phyloP scores from a whole-genome alignment of 2,329 filamentous ascomycete species.

The Graphilbum ipis-grandicollis region DNA sequence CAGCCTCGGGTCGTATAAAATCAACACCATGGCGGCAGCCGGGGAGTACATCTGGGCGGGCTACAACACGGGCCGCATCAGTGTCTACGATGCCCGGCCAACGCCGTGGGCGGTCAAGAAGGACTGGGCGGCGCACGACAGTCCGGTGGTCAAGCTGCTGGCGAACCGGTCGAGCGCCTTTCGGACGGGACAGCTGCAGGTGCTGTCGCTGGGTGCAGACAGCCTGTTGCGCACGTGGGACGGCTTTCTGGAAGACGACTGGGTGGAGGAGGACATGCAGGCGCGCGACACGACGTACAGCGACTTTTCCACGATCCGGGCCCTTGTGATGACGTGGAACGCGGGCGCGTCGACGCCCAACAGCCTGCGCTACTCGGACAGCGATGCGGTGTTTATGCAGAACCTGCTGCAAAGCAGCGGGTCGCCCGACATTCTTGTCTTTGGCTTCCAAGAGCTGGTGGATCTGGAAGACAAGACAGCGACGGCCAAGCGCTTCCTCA shows the following conservation, averaged over 20 bases:
- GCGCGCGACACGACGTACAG: conserved; percentile 68
- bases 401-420: conserved; percentile 61
- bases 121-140: conserved; percentile 84
- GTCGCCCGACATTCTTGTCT: conserved; percentile 77
- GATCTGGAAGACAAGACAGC: conserved; percentile 95
- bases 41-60: conserved; percentile 80
- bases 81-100: conserved; percentile 70
- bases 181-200: conserved; percentile 67
- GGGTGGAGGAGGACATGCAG: conserved; percentile 85
- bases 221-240: conserved; percentile 80
- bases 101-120: conserved; percentile 85
- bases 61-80: conserved; percentile 86
- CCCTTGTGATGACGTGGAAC: conserved; percentile 86
- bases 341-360: conserved; percentile 89
- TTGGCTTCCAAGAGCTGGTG: conserved; percentile 97
- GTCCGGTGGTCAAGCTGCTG: conserved; percentile 60
- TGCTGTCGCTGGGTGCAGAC: conserved; percentile 75
- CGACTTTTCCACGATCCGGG: conserved; percentile 64
- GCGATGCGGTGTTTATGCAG: conserved; percentile 63
- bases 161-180: conserved; percentile 71
- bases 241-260: conserved; percentile 81
- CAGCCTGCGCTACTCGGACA: conserved; percentile 51
- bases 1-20: conserved; percentile 86
- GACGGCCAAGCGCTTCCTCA: conserved; percentile 88
- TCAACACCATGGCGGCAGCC: conserved; percentile 69